Base-by-base conservation (phyloP, 441 rosid genomes). In the Viola pubescens region DNA sequence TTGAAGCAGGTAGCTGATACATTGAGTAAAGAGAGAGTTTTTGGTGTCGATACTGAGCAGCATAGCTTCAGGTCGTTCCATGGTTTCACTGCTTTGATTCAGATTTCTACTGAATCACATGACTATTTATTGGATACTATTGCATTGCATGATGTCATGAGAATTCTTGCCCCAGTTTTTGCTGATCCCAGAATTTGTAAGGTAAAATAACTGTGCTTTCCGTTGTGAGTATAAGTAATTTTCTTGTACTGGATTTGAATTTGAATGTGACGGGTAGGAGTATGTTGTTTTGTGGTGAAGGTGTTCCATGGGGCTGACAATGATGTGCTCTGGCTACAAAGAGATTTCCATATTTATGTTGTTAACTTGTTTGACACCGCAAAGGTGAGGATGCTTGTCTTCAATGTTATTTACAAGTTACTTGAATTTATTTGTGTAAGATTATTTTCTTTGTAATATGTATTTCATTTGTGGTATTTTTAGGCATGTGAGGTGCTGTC, bases 271-370 rank as follows among this genome's bases (percentile, higher is more conserved):
- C 3, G 4, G 9, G 3, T 19, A 37, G 14, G 13, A 48, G n/a
- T 47, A 52, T 71, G 16, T 37, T 19, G 16, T 9, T 64, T 72
- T 68, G 46, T 57, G 59, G 38, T 56, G 48, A 67, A 89, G 98
- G 98, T 92, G 65, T 92, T 92, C 72, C 98, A 92, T 53, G 97
- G 98, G 58, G 96, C 97, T 52, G 98, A 92, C 76, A 91, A 88
- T 66, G 98, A 92, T 66, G 75, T 92, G 63, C 72, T 89, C 37
- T 92, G 98, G 98, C 82, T 92, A 44, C 98, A 92, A 76, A 81
- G 98, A 68, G 98, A 89, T 75, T 92, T 92, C 72, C 97, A 86
- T 70, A 79, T 89, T 52, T 92, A 89, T 61, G 88, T 92, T 63
- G 94, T 92, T 63, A 92, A 92, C 67, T 77, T 92, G 71, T 89